Base-by-base conservation (phyloP, 2,329 filamentous ascomycete genomes). In the Ambrosiella beaveri region DNA sequence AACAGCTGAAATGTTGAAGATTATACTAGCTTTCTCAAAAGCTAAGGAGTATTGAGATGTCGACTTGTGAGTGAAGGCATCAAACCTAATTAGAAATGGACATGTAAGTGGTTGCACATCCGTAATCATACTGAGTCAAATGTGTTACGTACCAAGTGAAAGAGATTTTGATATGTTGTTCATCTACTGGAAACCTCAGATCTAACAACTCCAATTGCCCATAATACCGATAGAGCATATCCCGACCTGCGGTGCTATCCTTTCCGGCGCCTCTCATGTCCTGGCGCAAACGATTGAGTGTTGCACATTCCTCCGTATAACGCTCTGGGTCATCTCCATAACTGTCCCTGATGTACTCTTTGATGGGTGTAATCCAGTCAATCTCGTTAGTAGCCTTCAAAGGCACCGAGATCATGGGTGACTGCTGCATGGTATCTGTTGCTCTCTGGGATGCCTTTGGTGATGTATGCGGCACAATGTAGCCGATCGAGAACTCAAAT, bases 11-110 rank as follows among this genome's bases (percentile, higher is more conserved):
- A 98, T 98, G 71, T 98, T 98, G 78, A 98, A 98, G 66, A 98
- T 96, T 67, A 98, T 95, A 65, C 91, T 97, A 12, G 93, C 93
- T 69, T 98, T 98, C 70, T 98, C 93, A 69, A 94, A 98, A 53
- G 93, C 93, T 53, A 98, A 78, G 7, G 90, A 96, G 73, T 94
- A 96, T 70, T 98, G 93, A 3, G 90, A 84, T 3, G 93, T 98
- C n/a, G 89, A 80, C 67, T 97, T 96, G 69, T 95, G 90, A 50
- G 93, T 98, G 69, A 98, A 98, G n/a, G 94, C 93, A 70, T 98
- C 93, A 72, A 94, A 97, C 89, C 89, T 95, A 37, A 19, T 17
- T 7, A 47, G 49, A 52, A 47, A 64, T 40, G 3, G 27, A 4
- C 27, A 27, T 54, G 27, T 13, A 38, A n/a, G 37, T 2, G 27